Evolutionary conservation across 2,329 filamentous ascomycete genomes (phyloP).

Genomic region (Talaromyces atroroseus): DNA sequence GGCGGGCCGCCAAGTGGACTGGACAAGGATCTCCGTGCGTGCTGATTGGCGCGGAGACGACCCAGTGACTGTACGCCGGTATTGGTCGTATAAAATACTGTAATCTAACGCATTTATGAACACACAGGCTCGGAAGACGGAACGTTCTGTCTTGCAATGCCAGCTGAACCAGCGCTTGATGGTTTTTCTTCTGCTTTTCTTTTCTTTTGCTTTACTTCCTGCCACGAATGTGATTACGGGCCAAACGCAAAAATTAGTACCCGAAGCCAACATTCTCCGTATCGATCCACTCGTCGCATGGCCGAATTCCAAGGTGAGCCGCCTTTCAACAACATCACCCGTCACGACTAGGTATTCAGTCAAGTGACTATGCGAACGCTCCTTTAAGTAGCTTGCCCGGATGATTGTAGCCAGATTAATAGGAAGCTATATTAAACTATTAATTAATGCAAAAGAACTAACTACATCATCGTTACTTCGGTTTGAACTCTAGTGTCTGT

Average conservation of each 20-base stretch:
- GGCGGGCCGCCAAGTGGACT: not conserved
- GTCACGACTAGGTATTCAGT: too few relatives aligned
- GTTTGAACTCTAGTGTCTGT: conserved; percentile 1
- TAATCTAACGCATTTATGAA: not conserved
- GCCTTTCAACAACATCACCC: too few relatives aligned
- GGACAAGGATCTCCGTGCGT: not conserved
- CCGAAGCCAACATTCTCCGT: not conserved
- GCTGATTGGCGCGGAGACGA: conserved; percentile 1
- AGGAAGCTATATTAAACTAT: too few relatives aligned
- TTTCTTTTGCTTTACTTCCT: not conserved
- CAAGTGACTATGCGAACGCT: too few relatives aligned
- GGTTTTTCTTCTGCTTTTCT: not conserved
- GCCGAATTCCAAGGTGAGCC: not conserved
- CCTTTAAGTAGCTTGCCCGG: too few relatives aligned
- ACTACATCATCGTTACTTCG: too few relatives aligned
- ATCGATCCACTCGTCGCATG: not conserved
- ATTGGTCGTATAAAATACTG: not conserved
- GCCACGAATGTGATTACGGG: not conserved
- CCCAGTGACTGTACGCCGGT: not conserved
- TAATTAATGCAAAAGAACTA: too few relatives aligned
- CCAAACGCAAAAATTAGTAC: not conserved
- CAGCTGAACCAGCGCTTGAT: not conserved
- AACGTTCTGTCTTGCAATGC: not conserved
- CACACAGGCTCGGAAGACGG: not conserved
- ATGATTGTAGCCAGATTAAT: too few relatives aligned